phyloP scores from a whole-genome alignment of 768 basidiomycete genomes.

The Boletus rubroflammeus region DNA sequence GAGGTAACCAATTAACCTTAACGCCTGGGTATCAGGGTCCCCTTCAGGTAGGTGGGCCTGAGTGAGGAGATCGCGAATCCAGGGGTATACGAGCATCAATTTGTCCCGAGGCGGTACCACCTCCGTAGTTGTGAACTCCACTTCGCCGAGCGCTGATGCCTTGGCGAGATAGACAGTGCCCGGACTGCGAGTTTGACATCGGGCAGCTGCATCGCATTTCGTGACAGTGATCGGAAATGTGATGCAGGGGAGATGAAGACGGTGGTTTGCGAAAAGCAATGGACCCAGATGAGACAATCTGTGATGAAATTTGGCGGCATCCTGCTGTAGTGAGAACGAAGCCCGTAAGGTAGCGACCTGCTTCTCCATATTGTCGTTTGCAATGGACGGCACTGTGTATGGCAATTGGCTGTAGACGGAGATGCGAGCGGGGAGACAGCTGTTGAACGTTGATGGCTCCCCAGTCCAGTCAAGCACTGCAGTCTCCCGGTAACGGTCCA shows the following conservation, averaged over 20 bases:
- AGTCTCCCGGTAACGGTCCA: background rate
- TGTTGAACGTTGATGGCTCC: background rate
- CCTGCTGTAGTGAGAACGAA: background rate
- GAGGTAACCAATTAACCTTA: background rate
- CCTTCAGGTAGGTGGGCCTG: background rate
- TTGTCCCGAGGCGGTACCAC: background rate
- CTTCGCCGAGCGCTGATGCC: background rate
- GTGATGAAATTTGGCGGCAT: background rate
- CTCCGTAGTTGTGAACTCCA: background rate
- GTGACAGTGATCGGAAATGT: background rate
- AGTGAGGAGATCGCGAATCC: background rate
- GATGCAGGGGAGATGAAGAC: background rate
- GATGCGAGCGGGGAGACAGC: background rate
- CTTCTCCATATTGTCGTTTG: background rate
- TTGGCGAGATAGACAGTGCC: background rate
- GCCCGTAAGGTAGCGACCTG: background rate
- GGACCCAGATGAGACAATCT: background rate
- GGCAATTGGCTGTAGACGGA: background rate
- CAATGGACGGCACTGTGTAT: background rate
- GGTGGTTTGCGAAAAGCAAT: background rate
- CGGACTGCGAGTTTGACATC: background rate
- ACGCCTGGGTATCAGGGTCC: background rate
- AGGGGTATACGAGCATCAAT: background rate
- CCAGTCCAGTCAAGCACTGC: background rate
- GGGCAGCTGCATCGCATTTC: background rate